Conservation (phyloP, 2,329 filamentous ascomycete genomes). For the Leptographium flavum region DNA sequence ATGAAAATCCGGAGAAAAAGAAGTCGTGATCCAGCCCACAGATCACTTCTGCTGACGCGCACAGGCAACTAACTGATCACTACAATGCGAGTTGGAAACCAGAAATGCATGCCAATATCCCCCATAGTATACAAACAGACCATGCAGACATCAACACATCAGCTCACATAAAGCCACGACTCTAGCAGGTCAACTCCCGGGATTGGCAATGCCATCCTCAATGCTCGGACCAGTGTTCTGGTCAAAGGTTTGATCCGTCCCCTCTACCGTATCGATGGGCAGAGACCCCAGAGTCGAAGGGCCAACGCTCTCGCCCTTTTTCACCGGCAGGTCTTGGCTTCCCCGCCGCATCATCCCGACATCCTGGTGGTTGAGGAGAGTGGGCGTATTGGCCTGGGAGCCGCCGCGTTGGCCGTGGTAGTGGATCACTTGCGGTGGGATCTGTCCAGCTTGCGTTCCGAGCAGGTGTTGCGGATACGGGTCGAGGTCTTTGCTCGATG, state of each 20-base stretch:
- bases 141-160: background rate
- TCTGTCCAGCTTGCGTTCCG: constrained; percentile 46
- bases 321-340: constrained; percentile 28
- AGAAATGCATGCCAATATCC: background rate
- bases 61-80: too few species aligned
- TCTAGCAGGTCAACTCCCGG: background rate
- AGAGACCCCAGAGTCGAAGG: constrained; percentile 25
- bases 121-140: constrained; percentile 1
- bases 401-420: constrained; percentile 55
- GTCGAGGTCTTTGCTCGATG: constrained; percentile 54
- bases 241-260: constrained; percentile 5
- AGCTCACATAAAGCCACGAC: too few species aligned
- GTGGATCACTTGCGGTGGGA: constrained; percentile 51
- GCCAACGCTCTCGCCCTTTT: constrained; percentile 23
- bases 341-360: constrained; percentile 28
- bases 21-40: background rate
- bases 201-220: background rate
- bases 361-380: constrained; percentile 37
- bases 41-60: too few species aligned
- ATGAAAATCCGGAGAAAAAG: background rate
- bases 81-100: background rate
- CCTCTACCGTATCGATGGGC: constrained; percentile 19
- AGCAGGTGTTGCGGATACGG: constrained; percentile 53
- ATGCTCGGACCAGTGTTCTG: too few species aligned
- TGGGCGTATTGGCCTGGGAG: constrained; percentile 52